phyloP scores from a whole-genome alignment of 352 stramenopile species.

The Aphanomyces astaci region DNA sequence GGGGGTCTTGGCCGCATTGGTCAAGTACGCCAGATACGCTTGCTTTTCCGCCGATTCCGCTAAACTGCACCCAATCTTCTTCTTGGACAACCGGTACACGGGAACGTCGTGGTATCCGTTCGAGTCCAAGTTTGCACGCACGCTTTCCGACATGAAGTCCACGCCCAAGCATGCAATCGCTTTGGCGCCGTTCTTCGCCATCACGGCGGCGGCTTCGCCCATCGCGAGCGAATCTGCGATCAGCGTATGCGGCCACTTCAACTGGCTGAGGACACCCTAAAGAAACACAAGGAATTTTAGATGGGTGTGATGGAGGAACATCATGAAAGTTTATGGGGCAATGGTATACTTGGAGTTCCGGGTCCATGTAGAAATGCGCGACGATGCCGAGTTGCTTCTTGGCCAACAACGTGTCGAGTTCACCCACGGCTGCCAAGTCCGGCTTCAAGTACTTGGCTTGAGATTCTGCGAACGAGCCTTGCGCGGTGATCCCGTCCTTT shows the following conservation, averaged over 20 bases:
- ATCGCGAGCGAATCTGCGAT: conserved; percentile 96
- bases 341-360: conserved; percentile 88
- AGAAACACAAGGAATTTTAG: background rate
- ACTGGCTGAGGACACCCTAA: conserved; percentile 64
- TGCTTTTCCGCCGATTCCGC: conserved; percentile 91
- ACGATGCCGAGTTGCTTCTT: conserved; percentile 94
- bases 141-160: conserved; percentile 97
- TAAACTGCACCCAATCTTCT: conserved; percentile 93
- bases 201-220: conserved; percentile 94
- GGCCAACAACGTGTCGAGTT: conserved; percentile 79
- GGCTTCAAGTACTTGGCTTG: conserved; percentile 83
- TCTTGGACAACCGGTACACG: conserved; percentile 89
- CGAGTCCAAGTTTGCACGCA: conserved; percentile 89
- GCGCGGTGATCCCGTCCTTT: conserved; percentile 59
- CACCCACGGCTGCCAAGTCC: conserved; percentile 76
- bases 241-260: conserved; percentile 86
- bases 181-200: conserved; percentile 85
- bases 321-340: background rate
- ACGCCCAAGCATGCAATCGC: conserved; percentile 93
- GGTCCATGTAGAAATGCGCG: conserved; percentile 98
- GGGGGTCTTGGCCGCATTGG: conserved; percentile 77
- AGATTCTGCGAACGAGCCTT: conserved; percentile 83
- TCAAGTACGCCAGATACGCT: conserved; percentile 90
- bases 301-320: background rate
- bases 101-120: conserved; percentile 88